phyloP scores from a whole-genome alignment of 2,329 filamentous ascomycete genomes.

The Cercospora sp. region DNA sequence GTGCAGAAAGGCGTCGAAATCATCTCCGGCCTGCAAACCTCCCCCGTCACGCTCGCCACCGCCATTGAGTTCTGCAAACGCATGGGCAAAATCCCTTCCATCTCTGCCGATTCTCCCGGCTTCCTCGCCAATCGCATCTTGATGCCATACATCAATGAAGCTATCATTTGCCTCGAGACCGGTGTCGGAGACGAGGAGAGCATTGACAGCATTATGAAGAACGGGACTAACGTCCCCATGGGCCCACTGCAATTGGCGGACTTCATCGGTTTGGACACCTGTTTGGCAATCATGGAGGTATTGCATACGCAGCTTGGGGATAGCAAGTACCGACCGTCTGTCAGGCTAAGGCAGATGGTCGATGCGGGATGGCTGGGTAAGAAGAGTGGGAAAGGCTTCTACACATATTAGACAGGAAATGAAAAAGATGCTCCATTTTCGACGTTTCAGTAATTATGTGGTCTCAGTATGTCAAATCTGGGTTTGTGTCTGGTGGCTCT shows the following conservation, averaged over 20 bases:
- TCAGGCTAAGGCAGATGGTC: conserved; percentile 90
- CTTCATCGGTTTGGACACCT: conserved; percentile 96
- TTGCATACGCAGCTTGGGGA: conserved; percentile 88
- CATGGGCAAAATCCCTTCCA: conserved; percentile 90
- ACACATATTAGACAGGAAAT: conserved; percentile 66
- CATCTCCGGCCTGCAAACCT: conserved; percentile 91
- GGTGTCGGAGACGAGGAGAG: conserved; percentile 84
- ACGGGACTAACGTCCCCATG: conserved; percentile 98
- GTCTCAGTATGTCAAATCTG: background rate
- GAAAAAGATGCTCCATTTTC: background rate
- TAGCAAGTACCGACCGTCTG: conserved; percentile 89
- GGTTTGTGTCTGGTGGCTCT: background rate
- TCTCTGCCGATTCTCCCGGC: conserved; percentile 85
- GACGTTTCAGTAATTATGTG: background rate
- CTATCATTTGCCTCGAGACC: conserved; percentile 92
- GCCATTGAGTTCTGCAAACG: conserved; percentile 82
- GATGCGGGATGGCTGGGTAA: conserved; percentile 97
- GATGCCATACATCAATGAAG: conserved; percentile 99
- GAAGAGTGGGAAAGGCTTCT: conserved; percentile 96
- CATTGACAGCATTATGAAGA: conserved; percentile 99
- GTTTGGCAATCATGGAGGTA: conserved; percentile 95
- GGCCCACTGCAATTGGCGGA: conserved; percentile 90
- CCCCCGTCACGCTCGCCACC: conserved; percentile 73
- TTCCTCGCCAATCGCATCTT: conserved; percentile 96
- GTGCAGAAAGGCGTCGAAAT: conserved; percentile 98